A percentile compares a stretch with the other conserved stretches of the same genome.
Evolutionary conservation across 1,284 basidiomycete species (phyloP).

Genomic region (Papiliotrema nemorosa): DNA sequence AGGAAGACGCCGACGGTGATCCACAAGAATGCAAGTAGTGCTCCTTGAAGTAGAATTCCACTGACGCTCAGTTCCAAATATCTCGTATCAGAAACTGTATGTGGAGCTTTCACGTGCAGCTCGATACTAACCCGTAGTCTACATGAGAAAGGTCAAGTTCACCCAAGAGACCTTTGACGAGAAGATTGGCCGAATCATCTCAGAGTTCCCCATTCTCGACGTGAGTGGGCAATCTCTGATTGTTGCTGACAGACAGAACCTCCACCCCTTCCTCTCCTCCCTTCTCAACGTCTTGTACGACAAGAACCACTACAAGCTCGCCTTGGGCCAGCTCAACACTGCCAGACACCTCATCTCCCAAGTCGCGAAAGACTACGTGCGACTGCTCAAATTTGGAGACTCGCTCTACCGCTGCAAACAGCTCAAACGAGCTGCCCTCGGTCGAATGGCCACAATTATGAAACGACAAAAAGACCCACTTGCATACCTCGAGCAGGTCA

Average conservation of each 20-base stretch:
- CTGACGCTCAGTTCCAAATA: slow-evolving; percentile 71
- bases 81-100: slow-evolving; percentile 50
- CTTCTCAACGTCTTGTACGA: slow-evolving; percentile 95
- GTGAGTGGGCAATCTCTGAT: slow-evolving; percentile 51
- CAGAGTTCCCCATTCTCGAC: slow-evolving; percentile 95
- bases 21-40: slow-evolving; percentile 69
- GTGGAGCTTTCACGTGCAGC: slow-evolving; percentile 1
- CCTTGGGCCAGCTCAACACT: slow-evolving; percentile 88
- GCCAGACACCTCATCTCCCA: slow-evolving; percentile 91
- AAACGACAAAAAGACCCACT: slow-evolving; percentile 92
- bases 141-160: slow-evolving; percentile 99
- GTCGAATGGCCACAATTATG: slow-evolving; percentile 98
- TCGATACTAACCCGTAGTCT: slow-evolving; percentile 60
- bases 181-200: slow-evolving; percentile 88
- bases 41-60: not conserved
- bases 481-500: slow-evolving; percentile 93
- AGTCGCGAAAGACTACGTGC: slow-evolving; percentile 91
- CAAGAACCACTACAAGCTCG: slow-evolving; percentile 98
- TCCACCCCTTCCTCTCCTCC: slow-evolving; percentile 90
- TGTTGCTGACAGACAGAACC: slow-evolving; percentile 58
- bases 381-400: slow-evolving; percentile 92
- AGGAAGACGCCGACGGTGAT: slow-evolving; percentile 97
- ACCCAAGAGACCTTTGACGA: slow-evolving; percentile 97
- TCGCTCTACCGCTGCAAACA: slow-evolving; percentile 95
- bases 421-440: slow-evolving; percentile 88